phyloP scores from a whole-genome alignment of 768 basidiomycete genomes.

The Calocera viscosa region DNA sequence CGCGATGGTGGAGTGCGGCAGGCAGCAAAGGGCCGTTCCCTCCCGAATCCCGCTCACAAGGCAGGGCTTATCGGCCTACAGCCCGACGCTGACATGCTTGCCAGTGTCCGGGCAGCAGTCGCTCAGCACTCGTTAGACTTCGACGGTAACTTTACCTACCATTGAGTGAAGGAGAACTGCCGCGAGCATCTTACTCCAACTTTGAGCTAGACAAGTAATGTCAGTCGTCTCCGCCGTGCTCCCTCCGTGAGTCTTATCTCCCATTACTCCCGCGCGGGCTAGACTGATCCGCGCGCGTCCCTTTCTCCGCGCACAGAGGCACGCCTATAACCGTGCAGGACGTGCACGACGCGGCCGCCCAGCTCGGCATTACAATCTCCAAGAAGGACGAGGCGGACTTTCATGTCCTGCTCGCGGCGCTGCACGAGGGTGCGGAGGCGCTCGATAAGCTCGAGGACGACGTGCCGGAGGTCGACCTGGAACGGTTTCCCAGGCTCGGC shows the following conservation, averaged over 20 bases:
- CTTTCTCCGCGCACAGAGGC: background rate
- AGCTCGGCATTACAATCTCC: background rate
- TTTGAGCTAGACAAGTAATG: background rate
- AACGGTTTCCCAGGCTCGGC: background rate
- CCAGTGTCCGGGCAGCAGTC: too few species aligned
- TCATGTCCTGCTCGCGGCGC: background rate
- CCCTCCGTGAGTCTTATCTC: background rate
- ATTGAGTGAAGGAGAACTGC: too few species aligned
- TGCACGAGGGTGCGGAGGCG: background rate
- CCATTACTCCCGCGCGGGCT: too few species aligned
- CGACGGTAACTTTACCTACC: too few species aligned
- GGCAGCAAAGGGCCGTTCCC: too few species aligned
- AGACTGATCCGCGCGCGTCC: background rate
- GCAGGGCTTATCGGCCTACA: too few species aligned
- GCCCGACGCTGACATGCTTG: too few species aligned
- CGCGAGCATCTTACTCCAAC: too few species aligned
- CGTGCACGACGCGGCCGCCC: background rate
- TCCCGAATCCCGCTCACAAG: too few species aligned
- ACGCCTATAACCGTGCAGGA: background rate
- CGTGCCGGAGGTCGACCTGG: background rate
- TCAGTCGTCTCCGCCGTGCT: background rate
- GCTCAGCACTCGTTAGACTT: too few species aligned
- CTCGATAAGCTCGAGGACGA: background rate
- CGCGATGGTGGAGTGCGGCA: too few species aligned
- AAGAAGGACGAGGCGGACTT: background rate